Evolutionary conservation across 2,329 filamentous ascomycete genomes (phyloP), one percentile per base, ranked within the genome.

Genomic region (Clarireedia sp.): DNA sequence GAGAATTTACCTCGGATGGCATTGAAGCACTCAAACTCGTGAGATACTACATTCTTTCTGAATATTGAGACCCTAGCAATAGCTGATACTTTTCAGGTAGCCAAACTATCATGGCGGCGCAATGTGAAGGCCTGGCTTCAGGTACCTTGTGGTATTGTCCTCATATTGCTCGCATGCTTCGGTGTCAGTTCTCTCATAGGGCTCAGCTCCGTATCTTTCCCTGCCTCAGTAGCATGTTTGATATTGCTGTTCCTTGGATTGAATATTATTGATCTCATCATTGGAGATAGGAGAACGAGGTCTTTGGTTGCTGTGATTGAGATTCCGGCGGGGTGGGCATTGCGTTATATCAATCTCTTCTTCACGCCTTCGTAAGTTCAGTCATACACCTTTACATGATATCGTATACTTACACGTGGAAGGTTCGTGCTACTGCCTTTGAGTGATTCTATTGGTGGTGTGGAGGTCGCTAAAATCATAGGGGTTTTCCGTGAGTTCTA

Each of bases 391-490:
- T 29, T n/a, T 10, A 43, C 6, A 12, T 10, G 10, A 23, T 37
- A 17, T 17, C 6, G 14, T 9, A 12, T 45, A 12, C n/a, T 40
- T 63, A 43, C 59, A 21, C 23, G 8, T 17, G 24, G 50, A 38
- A 67, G 64, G 0, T 84, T 84, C 68, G 74, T 83, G 7, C 71
- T 81, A 26, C 69, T 84, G 0, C 80, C 81, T 6, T 70, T 84
- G 2, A 82, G 79, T 60, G 74, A 78, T 1, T 60, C 74, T 0
- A 79, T 83, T 17, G 73, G 77, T 19, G 74, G 75, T 1, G 62
- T 73, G 0, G 81, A 84, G 62, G 78, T 83, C 12, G 73, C 74
- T 40, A 81, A 82, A 63, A 81, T 83, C 41, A 79, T 83, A 58
- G 77, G 71, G 23, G 76, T 84, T 1, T 83, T 83, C 62, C 62